These are phyloP conservation scores for Zelonia costaricensis DNA, from an alignment of 208 protist genomes.

Conservation along the genomic window DNA sequence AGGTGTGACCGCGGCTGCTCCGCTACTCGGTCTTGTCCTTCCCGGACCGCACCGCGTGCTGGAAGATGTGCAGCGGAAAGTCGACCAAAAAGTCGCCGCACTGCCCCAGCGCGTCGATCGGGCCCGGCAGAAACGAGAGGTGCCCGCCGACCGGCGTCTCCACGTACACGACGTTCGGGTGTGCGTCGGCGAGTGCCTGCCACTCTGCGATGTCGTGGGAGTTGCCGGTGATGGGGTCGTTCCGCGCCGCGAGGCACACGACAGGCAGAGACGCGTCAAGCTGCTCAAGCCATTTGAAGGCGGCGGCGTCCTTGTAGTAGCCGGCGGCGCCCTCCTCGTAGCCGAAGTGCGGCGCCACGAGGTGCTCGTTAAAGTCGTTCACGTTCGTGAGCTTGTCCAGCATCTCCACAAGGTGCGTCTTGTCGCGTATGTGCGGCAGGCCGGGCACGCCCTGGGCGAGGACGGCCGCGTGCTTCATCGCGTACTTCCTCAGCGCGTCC, in stretches of 20 bases:
- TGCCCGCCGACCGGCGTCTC: constrained; percentile 60
- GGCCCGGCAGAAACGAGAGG: constrained; percentile 46
- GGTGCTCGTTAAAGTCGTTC: constrained; percentile 42
- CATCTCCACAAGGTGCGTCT: constrained; percentile 10
- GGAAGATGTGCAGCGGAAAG: constrained; percentile 33
- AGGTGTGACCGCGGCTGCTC: background rate
- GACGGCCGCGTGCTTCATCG: constrained; percentile 34
- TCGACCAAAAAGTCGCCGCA: constrained; percentile 21
- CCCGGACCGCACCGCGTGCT: constrained; percentile 3
- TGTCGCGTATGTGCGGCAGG: constrained; percentile 19
- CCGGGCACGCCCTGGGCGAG: constrained; percentile 27
- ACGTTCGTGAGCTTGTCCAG: constrained; percentile 22
- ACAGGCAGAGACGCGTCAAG: constrained; percentile 26
- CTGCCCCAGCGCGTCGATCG: constrained; percentile 28
- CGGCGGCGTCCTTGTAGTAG: constrained; percentile 46
- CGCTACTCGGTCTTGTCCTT: constrained; percentile 7
- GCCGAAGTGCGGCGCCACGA: constrained; percentile 54
- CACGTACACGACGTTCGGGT: constrained; percentile 50
- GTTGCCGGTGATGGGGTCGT: constrained; percentile 48
- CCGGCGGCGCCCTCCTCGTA: constrained; percentile 31
- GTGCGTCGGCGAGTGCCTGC: constrained; percentile 35
- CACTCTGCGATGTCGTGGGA: constrained; percentile 30
- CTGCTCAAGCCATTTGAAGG: constrained; percentile 35
- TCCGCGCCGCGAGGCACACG: constrained; percentile 39
- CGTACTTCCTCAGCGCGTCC: constrained; percentile 35